Evolutionary conservation across 2,329 filamentous ascomycete species (phyloP), one percentile per base, ranked within the genome.

Genomic region (Plenodomus biglobosus): DNA sequence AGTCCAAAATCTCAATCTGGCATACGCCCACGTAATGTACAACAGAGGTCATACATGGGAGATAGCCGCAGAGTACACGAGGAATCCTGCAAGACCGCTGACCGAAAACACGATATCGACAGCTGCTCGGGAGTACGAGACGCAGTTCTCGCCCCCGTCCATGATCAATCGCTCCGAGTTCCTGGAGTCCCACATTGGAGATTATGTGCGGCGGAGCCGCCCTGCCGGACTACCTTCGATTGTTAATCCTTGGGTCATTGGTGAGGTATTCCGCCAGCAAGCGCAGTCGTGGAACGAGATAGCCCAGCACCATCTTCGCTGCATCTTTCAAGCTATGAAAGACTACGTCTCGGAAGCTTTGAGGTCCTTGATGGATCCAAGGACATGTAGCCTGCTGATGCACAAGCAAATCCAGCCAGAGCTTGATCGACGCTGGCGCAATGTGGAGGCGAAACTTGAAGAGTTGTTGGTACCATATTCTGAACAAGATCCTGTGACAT

Each of bases 1-100:
- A 17, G 50, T 67, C 7, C 59, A 66, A 18, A 63, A 67, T 34
- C 53, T 66, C 30, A 66, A 66, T 41, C 48, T 62, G 4, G 56
- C 54, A 1, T 67, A 67, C 44, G 54, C 58, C 10, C 38, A 52
- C 11, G 39, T 52, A 15, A 67, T 69, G 63, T 59, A 63, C 34
- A 35, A 18, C 5, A 65, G 62, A 46, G 64, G 65, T 3, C 62
- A 66, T 46, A 58, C 45, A 4, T 65, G 56, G 50, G 38, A 59
- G 2, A 61, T 66, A 11, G 7, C 27, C 15, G 11, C 27, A 32
- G 27, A 32, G 27, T 11, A 32, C 15, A 15, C 27, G 3, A 10
- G 3, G 8, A 15, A 32, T 15, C 15, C 27, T 6, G 15, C 27
- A 11, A 32, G 27, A 11, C 3, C 27, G 11, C 15, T 32, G 27